A percentile compares a stretch with the other conserved stretches of the same genome.
Evolutionary conservation across 225 moss, liverwort and hornwort species (phyloP).

Genomic region (Ulota crispa): DNA sequence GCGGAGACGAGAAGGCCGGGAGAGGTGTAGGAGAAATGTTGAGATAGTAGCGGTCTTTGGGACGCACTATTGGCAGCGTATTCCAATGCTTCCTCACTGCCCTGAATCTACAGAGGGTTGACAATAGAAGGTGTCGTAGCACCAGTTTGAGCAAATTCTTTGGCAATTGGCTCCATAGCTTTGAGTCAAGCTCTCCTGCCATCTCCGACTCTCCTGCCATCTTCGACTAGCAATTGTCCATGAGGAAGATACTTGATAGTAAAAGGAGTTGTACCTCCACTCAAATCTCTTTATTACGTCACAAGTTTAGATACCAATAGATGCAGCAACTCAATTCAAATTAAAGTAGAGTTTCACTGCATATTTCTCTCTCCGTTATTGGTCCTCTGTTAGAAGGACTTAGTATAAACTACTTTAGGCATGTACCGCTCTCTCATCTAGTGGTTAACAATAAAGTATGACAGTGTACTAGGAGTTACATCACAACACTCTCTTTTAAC

Average conservation of each 20-base stretch:
- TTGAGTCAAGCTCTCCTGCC: slow-evolving; percentile 13
- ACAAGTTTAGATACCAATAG: too few species aligned
- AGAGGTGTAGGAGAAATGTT: neutral
- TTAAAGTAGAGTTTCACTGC: too few species aligned
- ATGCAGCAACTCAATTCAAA: too few species aligned
- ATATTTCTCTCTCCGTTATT: too few species aligned
- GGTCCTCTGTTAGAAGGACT: too few species aligned
- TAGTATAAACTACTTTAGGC: too few species aligned
- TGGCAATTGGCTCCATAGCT: slow-evolving; percentile 26
- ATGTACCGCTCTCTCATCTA: too few species aligned
- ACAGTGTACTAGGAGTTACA: too few species aligned
- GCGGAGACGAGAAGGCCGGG: neutral
- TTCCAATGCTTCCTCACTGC: slow-evolving; percentile 34
- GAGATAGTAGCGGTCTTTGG: slow-evolving; percentile 24
- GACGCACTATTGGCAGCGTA: slow-evolving; percentile 22
- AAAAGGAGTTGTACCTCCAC: neutral
- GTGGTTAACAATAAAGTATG: too few species aligned
- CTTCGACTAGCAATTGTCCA: neutral
- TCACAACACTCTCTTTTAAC: too few species aligned
- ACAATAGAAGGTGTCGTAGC: slow-evolving; percentile 24
- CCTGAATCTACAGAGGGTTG: slow-evolving; percentile 29
- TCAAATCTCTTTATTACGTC: too few species aligned
- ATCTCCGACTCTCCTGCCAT: slow-evolving; percentile 13
- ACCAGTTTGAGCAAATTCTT: slow-evolving; percentile 20
- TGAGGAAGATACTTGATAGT: slow-evolving; percentile 1